A percentile compares a stretch with the other conserved stretches of the same genome.
Evolutionary conservation across 1,284 basidiomycete species (phyloP).

Genomic region (Pulveroboletus sp.): DNA sequence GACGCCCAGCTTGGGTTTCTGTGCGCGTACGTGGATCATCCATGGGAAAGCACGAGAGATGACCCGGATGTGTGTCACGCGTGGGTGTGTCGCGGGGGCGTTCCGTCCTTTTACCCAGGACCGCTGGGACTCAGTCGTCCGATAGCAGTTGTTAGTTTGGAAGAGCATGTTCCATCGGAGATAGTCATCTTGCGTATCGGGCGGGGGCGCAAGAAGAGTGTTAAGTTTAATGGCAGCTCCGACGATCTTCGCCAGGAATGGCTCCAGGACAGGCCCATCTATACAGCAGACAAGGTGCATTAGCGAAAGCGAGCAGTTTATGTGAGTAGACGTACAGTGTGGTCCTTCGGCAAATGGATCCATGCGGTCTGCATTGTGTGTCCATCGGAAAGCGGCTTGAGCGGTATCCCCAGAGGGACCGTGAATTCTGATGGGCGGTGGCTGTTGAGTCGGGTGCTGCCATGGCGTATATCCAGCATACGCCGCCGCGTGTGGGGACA

Average conservation of each 20-base stretch:
- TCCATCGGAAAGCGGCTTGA: constrained; percentile 34
- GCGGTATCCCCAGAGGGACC: constrained; percentile 24
- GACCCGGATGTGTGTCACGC: constrained; percentile 52
- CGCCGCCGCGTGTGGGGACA: constrained; percentile 22
- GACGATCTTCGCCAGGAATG: constrained; percentile 54
- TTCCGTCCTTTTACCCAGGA: constrained; percentile 69
- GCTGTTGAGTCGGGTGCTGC: constrained; percentile 31
- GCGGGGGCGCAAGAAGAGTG: constrained; percentile 55
- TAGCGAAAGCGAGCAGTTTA: constrained; percentile 1
- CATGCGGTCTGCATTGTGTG: constrained; percentile 31
- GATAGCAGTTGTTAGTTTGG: constrained; percentile 57
- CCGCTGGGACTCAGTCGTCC: constrained; percentile 57
- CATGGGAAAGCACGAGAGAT: constrained; percentile 59
- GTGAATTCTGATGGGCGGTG: constrained; percentile 25
- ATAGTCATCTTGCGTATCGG: constrained; percentile 50
- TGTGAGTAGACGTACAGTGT: constrained; percentile 27
- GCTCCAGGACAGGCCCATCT: constrained; percentile 75
- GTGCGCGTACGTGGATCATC: constrained; percentile 56
- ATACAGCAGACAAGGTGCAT: constrained; percentile 2
- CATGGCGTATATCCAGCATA: constrained; percentile 30
- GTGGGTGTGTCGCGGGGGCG: constrained; percentile 75
- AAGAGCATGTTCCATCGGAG: constrained; percentile 78
- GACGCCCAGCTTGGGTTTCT: constrained; percentile 53
- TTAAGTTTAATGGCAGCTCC: constrained; percentile 53
- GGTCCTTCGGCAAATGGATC: constrained; percentile 32